Base-by-base conservation (phyloP, 2,329 filamentous ascomycete genomes). In the Claviceps fusiformis region DNA sequence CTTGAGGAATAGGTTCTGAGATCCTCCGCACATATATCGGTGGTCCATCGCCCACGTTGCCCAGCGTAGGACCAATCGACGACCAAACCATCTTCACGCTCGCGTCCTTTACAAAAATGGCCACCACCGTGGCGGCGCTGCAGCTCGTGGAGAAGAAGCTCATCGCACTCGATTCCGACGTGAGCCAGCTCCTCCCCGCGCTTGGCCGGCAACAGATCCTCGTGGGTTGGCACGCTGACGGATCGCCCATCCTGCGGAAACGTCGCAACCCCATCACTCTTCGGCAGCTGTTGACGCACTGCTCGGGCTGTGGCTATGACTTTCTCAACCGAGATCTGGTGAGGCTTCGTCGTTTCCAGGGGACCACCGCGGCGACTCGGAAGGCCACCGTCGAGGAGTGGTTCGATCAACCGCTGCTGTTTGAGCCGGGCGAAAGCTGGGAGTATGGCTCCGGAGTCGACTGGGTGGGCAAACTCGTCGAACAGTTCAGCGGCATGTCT, bases 401-500 rank as follows among this genome's bases (percentile, higher is more conserved):
- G 0, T 77, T 71, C 57, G 57, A 58, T 11, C 69, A 73, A 10
- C 76, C 77, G 39, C 52, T 56, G 4, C 1, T 24, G 24, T 48
- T 54, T 27, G 51, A 82, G 55, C 79, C 79, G 0, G 78, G 78
- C 0, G 63, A 66, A 0, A 64, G 68, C 3, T 82, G 77, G 77
- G 67, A 69, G 58, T 81, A 81, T 57, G 72, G 75, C 0, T 59
- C 70, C 1, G 69, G 72, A 1, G 62, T 76, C 1, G 79, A 82
- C 64, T 81, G 76, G 77, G 74, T 72, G 0, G 78, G 79, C 3
- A 68, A 71, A 0, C 65, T 80, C 0, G 68, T 81, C 1, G 77
- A 80, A 59, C 66, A 70, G 0, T 61, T 76, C 0, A 75, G 75
- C 0, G 71, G 71, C 0, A 53, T 61, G 9, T 70, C 68, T 0